phyloP scores from a whole-genome alignment of 306 rosid species.

The Glycine soja region DNA sequence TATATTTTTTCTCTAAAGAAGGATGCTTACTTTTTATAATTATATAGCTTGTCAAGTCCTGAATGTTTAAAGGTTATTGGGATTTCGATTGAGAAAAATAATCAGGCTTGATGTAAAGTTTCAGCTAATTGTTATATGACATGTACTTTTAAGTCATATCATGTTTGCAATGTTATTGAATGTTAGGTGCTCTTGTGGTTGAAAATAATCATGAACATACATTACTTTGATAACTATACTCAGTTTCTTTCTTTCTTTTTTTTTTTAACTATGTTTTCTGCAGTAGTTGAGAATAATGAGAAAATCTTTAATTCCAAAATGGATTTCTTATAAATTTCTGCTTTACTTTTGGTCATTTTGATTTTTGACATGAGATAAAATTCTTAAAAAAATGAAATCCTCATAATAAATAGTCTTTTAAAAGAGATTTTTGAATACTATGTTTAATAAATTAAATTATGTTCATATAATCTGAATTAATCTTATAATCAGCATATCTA shows the following conservation, averaged over 20 bases:
- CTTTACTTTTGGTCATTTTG: background rate
- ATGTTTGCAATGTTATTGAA: background rate
- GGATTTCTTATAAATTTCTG: background rate
- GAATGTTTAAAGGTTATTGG: conserved; percentile 21
- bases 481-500: background rate
- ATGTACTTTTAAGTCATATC: background rate
- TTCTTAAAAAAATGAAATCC: background rate
- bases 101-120: background rate
- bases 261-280: background rate
- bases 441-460: conserved; percentile 5
- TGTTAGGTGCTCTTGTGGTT: conserved; percentile 11
- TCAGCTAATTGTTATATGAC: background rate
- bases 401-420: background rate
- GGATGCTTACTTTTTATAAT: background rate
- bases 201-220: background rate
- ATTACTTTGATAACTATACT: background rate
- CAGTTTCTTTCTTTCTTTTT: background rate
- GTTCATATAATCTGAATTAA: background rate
- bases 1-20: background rate
- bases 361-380: background rate
- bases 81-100: background rate
- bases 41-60: background rate
- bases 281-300: conserved; percentile 15
- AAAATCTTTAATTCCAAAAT: background rate
- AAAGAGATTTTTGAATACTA: background rate